Base-by-base conservation (phyloP, 805 yeast genomes). In the Teunomyces lycoperdinae region DNA sequence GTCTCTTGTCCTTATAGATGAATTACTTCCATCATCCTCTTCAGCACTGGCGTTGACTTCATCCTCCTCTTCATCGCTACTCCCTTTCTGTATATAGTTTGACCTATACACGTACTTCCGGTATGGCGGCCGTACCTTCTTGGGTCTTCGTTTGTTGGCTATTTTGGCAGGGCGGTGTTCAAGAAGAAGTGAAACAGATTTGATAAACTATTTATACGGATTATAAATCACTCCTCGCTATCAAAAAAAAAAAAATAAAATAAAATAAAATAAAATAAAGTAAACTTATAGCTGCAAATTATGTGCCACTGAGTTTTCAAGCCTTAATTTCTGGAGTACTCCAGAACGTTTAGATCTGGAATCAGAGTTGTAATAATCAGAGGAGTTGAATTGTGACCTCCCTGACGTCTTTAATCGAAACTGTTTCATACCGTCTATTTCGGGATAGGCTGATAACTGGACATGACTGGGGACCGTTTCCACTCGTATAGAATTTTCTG, bases 81-180 rank as follows among this genome's bases (percentile, higher is more conserved):
- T 53, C 36, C 56, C 55, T 17, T 49, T 58, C 30, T 55, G 61
- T 5, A 63, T 58, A 43, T 56, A 60, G 53, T 58, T 64, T 26
- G 75, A 72, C 29, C 79, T 76, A 56, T 81, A 82, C 41, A 79
- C 89, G 63, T 88, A 89, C 64, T 84, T 79, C 65, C 83, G 77
- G 68, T 87, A 90, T 5, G 91, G 90, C 47, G 90, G 89, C 52
- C 84, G 83, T 42, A 78, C 73, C 74, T 90, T 86, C 74, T 85
- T 86, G 9, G 96, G 90, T 63, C 97, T 78, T 60, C 91, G 70
- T 66, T 89, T 90, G 68, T 90, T 90, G 30, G 90, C 97, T 84
- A 90, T 90, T 45, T 57, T 64, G 69, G 48, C 39, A 26, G 28
- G 13, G n/a, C 24, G 31, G 20, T 27, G 40, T 20, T 10, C 14